Conservation (phyloP, 495 filamentous ascomycete genomes). For the Glutinoglossum americanum region DNA sequence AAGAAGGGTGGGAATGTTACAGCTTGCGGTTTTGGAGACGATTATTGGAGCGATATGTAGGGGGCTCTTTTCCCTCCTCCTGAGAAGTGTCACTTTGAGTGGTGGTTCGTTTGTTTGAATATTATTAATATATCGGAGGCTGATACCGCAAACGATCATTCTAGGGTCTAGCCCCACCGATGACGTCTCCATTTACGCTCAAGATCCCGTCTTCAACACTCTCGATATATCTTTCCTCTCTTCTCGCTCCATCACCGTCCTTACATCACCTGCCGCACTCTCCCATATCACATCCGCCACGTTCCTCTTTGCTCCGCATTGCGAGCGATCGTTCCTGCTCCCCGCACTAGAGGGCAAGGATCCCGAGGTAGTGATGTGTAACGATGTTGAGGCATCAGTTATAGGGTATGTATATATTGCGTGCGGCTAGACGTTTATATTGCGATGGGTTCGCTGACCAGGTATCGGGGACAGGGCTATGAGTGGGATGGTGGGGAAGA, state of each 20-base stretch:
- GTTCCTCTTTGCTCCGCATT: constrained; percentile 28
- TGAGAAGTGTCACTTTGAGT: no score
- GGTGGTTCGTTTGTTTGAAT: no score
- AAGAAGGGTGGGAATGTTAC: not conserved
- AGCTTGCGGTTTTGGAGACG: not conserved
- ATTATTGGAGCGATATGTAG: not conserved
- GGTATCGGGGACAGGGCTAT: not conserved
- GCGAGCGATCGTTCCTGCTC: constrained; percentile 6
- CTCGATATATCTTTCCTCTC: constrained; percentile 29
- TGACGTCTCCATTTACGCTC: constrained; percentile 24
- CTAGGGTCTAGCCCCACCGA: not conserved
- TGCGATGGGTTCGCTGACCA: not conserved
- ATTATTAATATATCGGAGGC: not conserved
- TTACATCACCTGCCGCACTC: constrained; percentile 33
- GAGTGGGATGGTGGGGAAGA: not conserved
- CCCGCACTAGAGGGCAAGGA: not conserved
- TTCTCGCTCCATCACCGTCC: constrained; percentile 28
- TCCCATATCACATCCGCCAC: constrained; percentile 25
- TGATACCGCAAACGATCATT: not conserved
- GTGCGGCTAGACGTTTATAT: not conserved
- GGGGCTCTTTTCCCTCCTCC: not conserved
- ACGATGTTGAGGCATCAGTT: constrained; percentile 2
- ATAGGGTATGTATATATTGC: constrained; percentile 1
- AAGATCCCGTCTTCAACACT: constrained; percentile 50
- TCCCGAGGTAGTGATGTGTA: constrained; percentile 2